Conservation (phyloP, 257 asterid species). For the Nicotiana obtusifolia region DNA sequence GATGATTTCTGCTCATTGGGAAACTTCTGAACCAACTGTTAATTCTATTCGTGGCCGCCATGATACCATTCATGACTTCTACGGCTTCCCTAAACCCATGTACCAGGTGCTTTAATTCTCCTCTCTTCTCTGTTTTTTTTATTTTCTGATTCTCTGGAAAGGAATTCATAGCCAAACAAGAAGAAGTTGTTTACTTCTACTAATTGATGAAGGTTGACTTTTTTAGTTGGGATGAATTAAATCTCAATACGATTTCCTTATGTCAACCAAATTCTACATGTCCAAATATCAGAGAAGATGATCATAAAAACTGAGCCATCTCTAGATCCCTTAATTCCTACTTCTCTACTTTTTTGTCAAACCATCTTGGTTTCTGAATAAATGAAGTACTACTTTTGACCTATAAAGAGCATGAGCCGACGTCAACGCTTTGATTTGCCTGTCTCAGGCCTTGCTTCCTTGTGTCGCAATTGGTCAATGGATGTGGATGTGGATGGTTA, state of each 20-base stretch:
- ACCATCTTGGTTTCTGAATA: too few relatives aligned
- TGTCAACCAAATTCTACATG: background rate
- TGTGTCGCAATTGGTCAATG: background rate
- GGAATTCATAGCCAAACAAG: background rate
- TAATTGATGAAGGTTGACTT: constrained; percentile 2
- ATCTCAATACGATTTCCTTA: background rate
- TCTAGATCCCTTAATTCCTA: background rate
- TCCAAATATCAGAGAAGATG: background rate
- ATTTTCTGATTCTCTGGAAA: too few relatives aligned
- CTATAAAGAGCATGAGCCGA: background rate
- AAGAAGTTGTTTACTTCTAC: background rate
- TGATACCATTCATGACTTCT: constrained; percentile 71
- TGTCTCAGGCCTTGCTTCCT: background rate
- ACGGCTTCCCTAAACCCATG: constrained; percentile 60
- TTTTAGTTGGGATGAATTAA: background rate
- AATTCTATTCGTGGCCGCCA: constrained; percentile 43
- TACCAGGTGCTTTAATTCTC: constrained; percentile 34
- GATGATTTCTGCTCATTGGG: constrained; percentile 74
- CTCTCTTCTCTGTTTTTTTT: too few relatives aligned
- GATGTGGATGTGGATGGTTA: background rate
- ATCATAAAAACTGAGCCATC: background rate
- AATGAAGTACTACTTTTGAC: too few relatives aligned
- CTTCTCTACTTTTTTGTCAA: too few relatives aligned
- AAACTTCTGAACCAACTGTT: constrained; percentile 58
- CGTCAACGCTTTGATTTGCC: background rate